Base-by-base conservation (phyloP, 345 rosid species). In the Brassica cretica region DNA sequence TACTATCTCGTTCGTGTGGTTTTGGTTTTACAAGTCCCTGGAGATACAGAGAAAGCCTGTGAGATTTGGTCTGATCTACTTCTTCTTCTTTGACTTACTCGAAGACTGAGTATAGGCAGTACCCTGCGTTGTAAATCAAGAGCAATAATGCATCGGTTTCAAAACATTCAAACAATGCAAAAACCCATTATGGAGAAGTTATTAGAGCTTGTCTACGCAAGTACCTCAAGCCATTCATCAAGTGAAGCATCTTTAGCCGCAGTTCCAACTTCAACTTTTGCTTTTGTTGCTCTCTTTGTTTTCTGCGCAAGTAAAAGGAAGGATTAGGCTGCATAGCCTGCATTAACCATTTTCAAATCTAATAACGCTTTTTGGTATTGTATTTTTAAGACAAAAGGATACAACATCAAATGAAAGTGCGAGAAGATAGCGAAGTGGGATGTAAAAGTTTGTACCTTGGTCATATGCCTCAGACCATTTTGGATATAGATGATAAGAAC, bases 171-270 rank as follows among this genome's bases (percentile, higher is more conserved):
- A 46, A 63, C 11, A 53, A 25, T 41, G 61, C 12, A 39, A 63
- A 29, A 33, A 75, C 24, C 4, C 24, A 35, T 30, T 24, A 32
- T 5, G 21, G 15, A 25, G 10, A 73, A 60, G 25, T 46, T 41
- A 15, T 8, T 5, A 53, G 16, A 39, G 67, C 41, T 46, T 46
- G 61, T 67, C 60, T 5, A 44, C 27, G 71, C 19, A 24, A 2
- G 2, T 75, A 68, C 99, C 98, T 95, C 86, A 60, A 95, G 96
- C 99, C 99, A 95, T 77, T 95, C 99, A 71, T 95, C 97, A 87
- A 83, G 77, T 0, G 94, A 89, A 49, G 86, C 88, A 86, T 93
- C 96, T 19, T 84, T 86, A 55, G 84, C 68, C 46, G 84, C 80
- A 2, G 97, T 91, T 80, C 98, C 98, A 59, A 90, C 92, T 88